phyloP scores from a whole-genome alignment of 1,284 basidiomycete genomes.

The Rhodotorula sp. region DNA sequence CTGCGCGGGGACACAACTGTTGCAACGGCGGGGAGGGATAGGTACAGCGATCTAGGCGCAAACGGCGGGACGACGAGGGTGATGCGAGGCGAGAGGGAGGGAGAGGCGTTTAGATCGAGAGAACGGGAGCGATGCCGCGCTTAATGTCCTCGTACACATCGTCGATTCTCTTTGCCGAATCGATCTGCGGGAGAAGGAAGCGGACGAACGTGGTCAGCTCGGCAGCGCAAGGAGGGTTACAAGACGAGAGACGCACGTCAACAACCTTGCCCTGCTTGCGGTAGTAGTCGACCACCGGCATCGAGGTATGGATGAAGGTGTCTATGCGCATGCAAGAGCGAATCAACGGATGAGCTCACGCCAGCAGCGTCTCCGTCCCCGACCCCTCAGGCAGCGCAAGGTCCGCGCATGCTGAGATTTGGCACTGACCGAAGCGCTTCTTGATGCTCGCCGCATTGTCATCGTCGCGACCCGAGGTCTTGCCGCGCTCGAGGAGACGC shows the following conservation, averaged over 20 bases:
- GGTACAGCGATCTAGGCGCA: not conserved
- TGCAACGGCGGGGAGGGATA: not conserved
- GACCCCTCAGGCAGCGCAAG: not conserved
- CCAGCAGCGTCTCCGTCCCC: not conserved
- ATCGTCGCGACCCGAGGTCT: constrained; percentile 94
- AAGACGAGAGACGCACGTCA: constrained; percentile 61
- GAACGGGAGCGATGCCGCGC: constrained; percentile 27
- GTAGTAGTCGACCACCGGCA: constrained; percentile 94
- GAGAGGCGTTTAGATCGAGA: not conserved
- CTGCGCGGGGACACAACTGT: not conserved
- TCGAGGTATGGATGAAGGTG: constrained; percentile 88
- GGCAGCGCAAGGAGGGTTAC: not conserved
- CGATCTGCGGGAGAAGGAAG: constrained; percentile 60
- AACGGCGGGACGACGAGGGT: not conserved
- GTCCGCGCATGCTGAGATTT: not conserved
- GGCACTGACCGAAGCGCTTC: constrained; percentile 83
- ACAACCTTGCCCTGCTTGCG: constrained; percentile 70
- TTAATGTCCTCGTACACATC: constrained; percentile 62
- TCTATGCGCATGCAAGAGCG: constrained; percentile 54
- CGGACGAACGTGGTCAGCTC: not conserved
- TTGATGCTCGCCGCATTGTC: constrained; percentile 94
- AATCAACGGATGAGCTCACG: too few relatives aligned
- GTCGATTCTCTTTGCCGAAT: constrained; percentile 72
- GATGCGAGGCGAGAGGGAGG: not conserved
- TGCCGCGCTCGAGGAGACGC: constrained; percentile 82